Percentiles rank a stretch among this genome's conserved stretches.
These are phyloP conservation scores for Cryphonectria radicalis DNA, from an alignment of 2,329 filamentous ascomycete species.

Conservation along the genomic window DNA sequence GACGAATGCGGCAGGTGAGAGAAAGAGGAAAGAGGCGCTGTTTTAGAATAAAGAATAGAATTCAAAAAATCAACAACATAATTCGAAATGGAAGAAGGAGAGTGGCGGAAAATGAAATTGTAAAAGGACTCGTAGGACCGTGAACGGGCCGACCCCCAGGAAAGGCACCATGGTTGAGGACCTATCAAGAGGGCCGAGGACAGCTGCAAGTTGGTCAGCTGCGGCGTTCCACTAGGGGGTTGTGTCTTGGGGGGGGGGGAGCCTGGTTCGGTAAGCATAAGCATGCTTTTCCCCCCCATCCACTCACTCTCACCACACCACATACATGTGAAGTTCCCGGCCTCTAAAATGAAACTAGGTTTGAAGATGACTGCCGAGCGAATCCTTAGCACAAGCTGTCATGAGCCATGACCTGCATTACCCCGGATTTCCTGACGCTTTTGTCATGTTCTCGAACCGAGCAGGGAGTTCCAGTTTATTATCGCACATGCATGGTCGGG, in stretches of 20 bases:
- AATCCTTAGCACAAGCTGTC: neutral
- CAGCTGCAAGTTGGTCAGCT: constrained; percentile 10
- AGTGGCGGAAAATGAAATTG: neutral
- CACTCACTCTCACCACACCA: neutral
- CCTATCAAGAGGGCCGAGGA: constrained; percentile 3
- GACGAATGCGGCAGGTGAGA: constrained; percentile 5
- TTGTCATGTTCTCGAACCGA: neutral
- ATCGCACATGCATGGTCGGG: neutral
- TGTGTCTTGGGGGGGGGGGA: neutral
- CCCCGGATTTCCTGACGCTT: neutral
- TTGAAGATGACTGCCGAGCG: neutral
- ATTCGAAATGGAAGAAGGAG: neutral
- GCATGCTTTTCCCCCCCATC: neutral
- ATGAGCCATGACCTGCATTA: neutral
- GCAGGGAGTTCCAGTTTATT: neutral
- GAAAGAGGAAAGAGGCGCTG: neutral
- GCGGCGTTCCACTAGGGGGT: neutral
- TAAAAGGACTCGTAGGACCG: neutral
- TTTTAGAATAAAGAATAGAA: neutral
- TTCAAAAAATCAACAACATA: neutral
- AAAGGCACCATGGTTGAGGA: neutral
- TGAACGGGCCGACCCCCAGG: constrained; percentile 13
- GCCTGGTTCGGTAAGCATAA: neutral
- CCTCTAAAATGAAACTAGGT: neutral
- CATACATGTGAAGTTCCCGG: neutral